Percentiles rank a stretch among this genome's conserved stretches.
These are phyloP conservation scores for Sclerospora graminicola DNA, from an alignment of 352 stramenopile species.

Conservation along the genomic window DNA sequence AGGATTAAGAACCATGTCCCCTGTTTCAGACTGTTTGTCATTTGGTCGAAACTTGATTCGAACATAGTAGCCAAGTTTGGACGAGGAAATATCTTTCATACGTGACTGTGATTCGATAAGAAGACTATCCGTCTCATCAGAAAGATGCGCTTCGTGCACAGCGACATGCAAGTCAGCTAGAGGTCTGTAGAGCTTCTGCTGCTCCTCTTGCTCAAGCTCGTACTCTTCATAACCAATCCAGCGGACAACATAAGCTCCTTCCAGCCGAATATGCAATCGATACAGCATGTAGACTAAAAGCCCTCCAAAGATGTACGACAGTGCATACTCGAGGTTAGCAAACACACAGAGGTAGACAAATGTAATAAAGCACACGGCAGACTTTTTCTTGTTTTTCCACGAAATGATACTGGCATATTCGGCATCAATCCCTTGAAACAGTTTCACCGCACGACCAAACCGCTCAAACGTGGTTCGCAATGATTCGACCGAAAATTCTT, in stretches of 20 bases:
- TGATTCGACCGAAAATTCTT: conserved; percentile 75
- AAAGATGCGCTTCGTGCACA: conserved; percentile 61
- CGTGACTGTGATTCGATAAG: conserved; percentile 48
- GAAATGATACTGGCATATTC: conserved; percentile 73
- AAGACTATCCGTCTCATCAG: conserved; percentile 36
- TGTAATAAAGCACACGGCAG: conserved; percentile 37
- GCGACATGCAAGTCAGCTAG: conserved; percentile 60
- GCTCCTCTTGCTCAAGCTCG: conserved; percentile 57
- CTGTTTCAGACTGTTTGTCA: conserved; percentile 40
- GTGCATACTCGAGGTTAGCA: conserved; percentile 61
- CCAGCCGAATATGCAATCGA: conserved; percentile 51
- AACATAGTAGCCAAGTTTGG: conserved; percentile 61
- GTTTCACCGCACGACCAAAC: conserved; percentile 49
- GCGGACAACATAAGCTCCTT: conserved; percentile 45
- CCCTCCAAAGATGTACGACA: conserved; percentile 52
- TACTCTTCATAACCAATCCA: conserved; percentile 81
- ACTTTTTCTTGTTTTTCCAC: conserved; percentile 83
- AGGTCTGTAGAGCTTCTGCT: conserved; percentile 61
- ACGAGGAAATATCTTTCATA: conserved; percentile 47
- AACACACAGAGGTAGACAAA: conserved; percentile 66
- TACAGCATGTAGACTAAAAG: conserved; percentile 75
- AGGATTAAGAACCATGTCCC: conserved; percentile 51
- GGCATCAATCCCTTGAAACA: conserved; percentile 64
- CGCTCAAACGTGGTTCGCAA: conserved; percentile 66
- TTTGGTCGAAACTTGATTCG: conserved; percentile 75